Evolutionary conservation across 2,329 filamentous ascomycete species (phyloP), one percentile per base, ranked within the genome.

Genomic region (Fusarium keratoplasticum): DNA sequence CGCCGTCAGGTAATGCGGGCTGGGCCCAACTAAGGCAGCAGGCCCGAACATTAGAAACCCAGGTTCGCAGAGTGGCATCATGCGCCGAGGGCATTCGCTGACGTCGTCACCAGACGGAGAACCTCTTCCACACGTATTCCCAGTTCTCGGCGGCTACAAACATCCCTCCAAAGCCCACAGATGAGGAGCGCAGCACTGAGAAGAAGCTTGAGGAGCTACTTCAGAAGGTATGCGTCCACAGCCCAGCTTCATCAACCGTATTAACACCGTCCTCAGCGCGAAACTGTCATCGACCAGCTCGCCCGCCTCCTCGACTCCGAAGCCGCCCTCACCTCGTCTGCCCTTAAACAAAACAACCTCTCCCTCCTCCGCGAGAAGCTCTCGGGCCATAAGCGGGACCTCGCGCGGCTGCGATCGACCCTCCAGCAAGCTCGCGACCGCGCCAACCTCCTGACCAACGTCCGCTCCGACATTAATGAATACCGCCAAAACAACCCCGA

Each of bases 21-120:
- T 99, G 96, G 96, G 92, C 95, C 80, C 95, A 98, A 86, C 89
- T 98, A 77, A 94, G 96, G 79, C 95, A 98, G 82, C 96, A 98
- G 85, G 94, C 95, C 71, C 90, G 96, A 79, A 90, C 92, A 52
- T 87, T 98, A 72, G 96, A 99, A 84, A 94, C 93, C 70, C 96
- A 98, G 89, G 96, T 97, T 87, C 74, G 82, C 59, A 13, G 20
- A 70, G 69, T 61, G 42, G 65, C 57, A 71, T 71, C 55, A 73
- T 77, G 66, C 70, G 69, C 67, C 64, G 25, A 38, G 63, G 47
- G 22, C 35, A 55, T 38, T 66, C 69, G 66, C 71, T 78, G 77
- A 78, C 72, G 68, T 73, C 50, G 71, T 57, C 44, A 20, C 50
- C 63, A 98, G 95, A 97, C 95, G 55, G 95, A 98, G 84, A 91